These are phyloP conservation scores for Paecilomyces niveus DNA, from an alignment of 2,329 filamentous ascomycete species.

Conservation along the genomic window DNA sequence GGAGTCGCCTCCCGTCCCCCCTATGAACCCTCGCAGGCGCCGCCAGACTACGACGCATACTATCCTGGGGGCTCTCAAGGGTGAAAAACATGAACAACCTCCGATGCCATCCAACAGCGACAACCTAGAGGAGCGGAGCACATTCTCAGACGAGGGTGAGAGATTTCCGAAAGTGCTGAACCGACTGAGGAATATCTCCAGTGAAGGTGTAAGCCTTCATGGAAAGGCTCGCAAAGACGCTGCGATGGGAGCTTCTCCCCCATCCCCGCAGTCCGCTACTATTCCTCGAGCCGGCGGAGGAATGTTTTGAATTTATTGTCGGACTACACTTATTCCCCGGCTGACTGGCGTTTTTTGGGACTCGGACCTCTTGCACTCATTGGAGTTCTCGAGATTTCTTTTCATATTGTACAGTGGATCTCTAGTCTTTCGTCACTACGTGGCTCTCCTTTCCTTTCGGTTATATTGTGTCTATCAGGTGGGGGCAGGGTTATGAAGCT, in stretches of 20 bases:
- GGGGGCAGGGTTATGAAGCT: background rate
- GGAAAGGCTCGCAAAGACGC: slow-evolving; percentile 37
- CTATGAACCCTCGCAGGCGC: slow-evolving; percentile 54
- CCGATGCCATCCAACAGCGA: slow-evolving; percentile 13
- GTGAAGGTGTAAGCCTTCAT: slow-evolving; percentile 44
- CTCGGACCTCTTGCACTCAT: background rate
- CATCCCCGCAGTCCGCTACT: slow-evolving; percentile 25
- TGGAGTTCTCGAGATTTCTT: background rate
- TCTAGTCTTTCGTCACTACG: background rate
- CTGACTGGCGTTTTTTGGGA: background rate
- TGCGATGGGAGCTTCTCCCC: slow-evolving; percentile 21
- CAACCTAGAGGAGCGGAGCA: slow-evolving; percentile 28
- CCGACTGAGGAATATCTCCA: slow-evolving; percentile 42
- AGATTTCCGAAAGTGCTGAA: slow-evolving; percentile 31
- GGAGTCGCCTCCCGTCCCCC: slow-evolving; percentile 48
- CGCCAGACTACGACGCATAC: slow-evolving; percentile 40
- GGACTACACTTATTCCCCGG: background rate
- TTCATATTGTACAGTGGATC: background rate
- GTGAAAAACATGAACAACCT: slow-evolving; percentile 24
- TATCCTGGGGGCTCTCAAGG: slow-evolving; percentile 31
- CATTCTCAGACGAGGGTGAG: slow-evolving; percentile 37
- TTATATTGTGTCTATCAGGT: background rate
- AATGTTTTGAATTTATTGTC: slow-evolving; percentile 26
- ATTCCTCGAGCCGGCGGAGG: slow-evolving; percentile 23
- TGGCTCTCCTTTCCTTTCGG: background rate